Conservation (phyloP, 495 filamentous ascomycete genomes). For the Trichocladium uniseriatum region DNA sequence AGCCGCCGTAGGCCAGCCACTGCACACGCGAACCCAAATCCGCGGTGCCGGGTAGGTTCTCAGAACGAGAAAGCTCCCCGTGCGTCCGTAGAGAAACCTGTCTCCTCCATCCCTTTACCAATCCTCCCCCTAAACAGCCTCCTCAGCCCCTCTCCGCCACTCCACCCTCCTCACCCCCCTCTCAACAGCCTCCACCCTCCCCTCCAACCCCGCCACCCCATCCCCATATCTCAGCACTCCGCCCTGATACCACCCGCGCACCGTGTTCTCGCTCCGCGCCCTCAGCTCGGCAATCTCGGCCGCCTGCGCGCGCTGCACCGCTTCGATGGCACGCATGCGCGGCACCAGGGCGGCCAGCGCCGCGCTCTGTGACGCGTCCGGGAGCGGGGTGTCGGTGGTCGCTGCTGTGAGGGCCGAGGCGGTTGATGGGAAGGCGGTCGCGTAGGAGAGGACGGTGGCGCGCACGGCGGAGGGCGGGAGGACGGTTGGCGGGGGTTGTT, state of each 20-base stretch:
- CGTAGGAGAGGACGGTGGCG: constrained; percentile 66
- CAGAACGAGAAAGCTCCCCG: no score
- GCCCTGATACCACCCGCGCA: constrained; percentile 75
- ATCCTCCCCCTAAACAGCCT: not conserved
- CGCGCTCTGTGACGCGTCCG: constrained; percentile 56
- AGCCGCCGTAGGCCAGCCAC: no score
- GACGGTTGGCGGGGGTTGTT: constrained; percentile 32
- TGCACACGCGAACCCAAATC: no score
- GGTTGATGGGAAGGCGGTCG: constrained; percentile 63
- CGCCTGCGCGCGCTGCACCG: constrained; percentile 61
- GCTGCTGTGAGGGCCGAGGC: constrained; percentile 73
- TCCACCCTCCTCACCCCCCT: constrained; percentile 52
- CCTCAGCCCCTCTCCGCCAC: constrained; percentile 22
- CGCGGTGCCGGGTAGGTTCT: no score
- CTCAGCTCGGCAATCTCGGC: constrained; percentile 61
- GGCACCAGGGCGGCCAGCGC: constrained; percentile 60
- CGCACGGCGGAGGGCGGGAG: constrained; percentile 39
- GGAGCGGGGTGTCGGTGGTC: constrained; percentile 60
- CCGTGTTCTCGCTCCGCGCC: constrained; percentile 57
- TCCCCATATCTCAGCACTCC: constrained; percentile 59
- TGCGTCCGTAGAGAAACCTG: no score
- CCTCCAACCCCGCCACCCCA: constrained; percentile 67
- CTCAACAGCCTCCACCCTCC: constrained; percentile 58
- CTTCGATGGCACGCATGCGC: constrained; percentile 56
- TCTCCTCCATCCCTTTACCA: no score